These are phyloP conservation scores for Ophiostoma himal-ulmi DNA, from an alignment of 2,329 filamentous ascomycete genomes.

Conservation along the genomic window DNA sequence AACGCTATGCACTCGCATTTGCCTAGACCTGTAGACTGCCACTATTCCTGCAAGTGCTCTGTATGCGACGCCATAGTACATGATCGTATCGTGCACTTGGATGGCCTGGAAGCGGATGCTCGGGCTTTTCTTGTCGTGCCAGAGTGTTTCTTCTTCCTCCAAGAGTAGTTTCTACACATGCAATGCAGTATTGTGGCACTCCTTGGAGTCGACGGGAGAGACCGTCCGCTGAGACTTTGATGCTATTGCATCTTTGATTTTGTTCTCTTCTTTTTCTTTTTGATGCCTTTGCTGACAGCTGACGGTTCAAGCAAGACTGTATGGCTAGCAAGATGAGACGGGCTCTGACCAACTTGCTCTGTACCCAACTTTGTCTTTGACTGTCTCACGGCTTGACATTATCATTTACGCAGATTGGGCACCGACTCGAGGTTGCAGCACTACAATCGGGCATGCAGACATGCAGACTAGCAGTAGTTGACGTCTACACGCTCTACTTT, in stretches of 20 bases:
- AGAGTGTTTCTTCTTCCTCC: too few species aligned
- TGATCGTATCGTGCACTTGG: not conserved
- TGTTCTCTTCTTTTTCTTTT: not conserved
- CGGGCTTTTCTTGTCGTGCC: not conserved
- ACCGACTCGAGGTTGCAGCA: not conserved
- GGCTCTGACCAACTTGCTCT: not conserved
- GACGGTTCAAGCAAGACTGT: too few species aligned
- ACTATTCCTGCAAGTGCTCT: too few species aligned
- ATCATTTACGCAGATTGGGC: not conserved
- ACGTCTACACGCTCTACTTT: not conserved
- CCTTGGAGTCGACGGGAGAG: not conserved
- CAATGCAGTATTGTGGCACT: not conserved
- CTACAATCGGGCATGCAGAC: conserved; percentile 6
- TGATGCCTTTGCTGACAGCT: too few species aligned
- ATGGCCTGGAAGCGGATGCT: not conserved
- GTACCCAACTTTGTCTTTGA: not conserved
- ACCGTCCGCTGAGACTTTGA: not conserved
- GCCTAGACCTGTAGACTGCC: not conserved
- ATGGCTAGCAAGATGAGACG: too few species aligned
- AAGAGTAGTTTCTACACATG: not conserved
- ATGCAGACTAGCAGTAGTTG: not conserved
- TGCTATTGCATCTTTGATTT: not conserved
- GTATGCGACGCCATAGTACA: not conserved
- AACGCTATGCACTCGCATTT: not conserved
- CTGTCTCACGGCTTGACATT: not conserved